Evolutionary conservation across 768 basidiomycete genomes (phyloP), one percentile per base, ranked within the genome.

Genomic region (Ramaria sp.): DNA sequence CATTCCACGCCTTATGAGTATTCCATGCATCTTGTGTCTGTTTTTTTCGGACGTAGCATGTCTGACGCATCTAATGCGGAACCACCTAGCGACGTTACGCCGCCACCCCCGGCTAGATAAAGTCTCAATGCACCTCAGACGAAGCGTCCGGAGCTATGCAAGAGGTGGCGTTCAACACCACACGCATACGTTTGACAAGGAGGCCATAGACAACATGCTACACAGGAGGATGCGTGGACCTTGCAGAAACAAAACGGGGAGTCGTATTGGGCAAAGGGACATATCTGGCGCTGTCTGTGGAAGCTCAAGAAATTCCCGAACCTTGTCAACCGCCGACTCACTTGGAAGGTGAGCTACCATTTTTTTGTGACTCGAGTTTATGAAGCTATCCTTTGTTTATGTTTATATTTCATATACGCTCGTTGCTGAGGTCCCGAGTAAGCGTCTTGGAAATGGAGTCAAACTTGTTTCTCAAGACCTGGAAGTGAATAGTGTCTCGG

Each of bases 21-120:
- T 55, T 25, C 53, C 53, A 5, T 55, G 47, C 44, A 13, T 55
- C 16, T 28, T 55, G 20, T 48, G 42, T 38, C 28, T 55, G 9
- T n/a, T 3, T 12, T 3, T 16, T 55, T 20, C 51, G 22, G 10
- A 27, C 51, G 39, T 12, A 24, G 2, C 3, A 3, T 13, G 24
- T 32, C 3, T 3, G 12, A 16, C 13, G 18, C 20, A 13, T 25
- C 24, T 20, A 28, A 34, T 12, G 43, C 28, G 1, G 16, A 42
- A 13, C 39, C 51, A 4, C 38, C 38, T 8, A 32, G 25, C 18
- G 5, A 37, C 5, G 24, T 15, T 1, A 10, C 42, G 24, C 25
- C 36, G 15, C 27, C 51, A 5, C 38, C 37, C 5, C 18, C 42
- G 24, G 34, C 15, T 55, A 2, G 53, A 55, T 18, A 55, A 47